Evolutionary conservation across 768 basidiomycete genomes (phyloP), one percentile per base, ranked within the genome.

Genomic region (Amanita jacksonii): DNA sequence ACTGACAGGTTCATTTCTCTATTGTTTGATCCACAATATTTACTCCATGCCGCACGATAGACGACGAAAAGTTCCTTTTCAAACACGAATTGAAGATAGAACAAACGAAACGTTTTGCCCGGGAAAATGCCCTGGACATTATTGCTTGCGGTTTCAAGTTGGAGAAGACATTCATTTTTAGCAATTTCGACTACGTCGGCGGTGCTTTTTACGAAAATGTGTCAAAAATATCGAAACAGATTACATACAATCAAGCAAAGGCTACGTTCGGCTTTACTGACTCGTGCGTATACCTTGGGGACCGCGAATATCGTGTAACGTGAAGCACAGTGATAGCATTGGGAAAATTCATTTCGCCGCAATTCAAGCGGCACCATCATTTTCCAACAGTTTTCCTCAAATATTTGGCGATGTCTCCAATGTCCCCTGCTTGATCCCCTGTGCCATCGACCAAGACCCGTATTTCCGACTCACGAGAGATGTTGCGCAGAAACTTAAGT

Each of bases 21-120:
- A 12, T n/a, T n/a, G 27, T 0, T 13, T 36, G 39, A 41, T 4
- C 22, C 19, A 2, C 15, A 22, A 13, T 13, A 28, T 24, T 18
- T 27, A 16, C 10, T 47, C 33, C 8, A 32, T 38, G 23, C 32
- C 7, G 9, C 32, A 30, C 8, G 12, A 4, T 52, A 89, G 96
- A 99, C 56, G 96, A 99, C 61, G 96, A 99, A 61, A 99, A 99
- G 62, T 99, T 98, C 70, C 64, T 99, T 37, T 96, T 99, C 76
- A 94, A 98, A 62, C 87, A 91, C 44, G 85, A 86, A 51, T 76
- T 96, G 48, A 93, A 89, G 60, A 73, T 87, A 27, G 89, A 97
- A 51, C 83, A 97, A 59, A 85, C 86, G 16, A 77, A 79, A 57
- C 67, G 69, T 18, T 98, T 92, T 59, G 77, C 89, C 6, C 74